These are phyloP conservation scores for Nitzschia inconspicua DNA, from an alignment of 108 stramenopile genomes.

Conservation along the genomic window DNA sequence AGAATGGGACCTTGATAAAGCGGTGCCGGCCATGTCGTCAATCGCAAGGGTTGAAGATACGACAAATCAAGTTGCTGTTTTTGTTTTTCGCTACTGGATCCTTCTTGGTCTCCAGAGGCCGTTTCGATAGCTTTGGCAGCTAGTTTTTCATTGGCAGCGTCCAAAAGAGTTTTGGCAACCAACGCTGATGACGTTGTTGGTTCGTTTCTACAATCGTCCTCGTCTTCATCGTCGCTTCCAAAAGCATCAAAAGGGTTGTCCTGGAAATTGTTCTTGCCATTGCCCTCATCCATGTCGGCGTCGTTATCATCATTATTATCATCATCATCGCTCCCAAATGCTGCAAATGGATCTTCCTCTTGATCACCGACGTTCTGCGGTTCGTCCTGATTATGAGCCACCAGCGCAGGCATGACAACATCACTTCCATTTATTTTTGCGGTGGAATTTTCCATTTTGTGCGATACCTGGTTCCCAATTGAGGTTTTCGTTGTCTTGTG, in stretches of 20 bases:
- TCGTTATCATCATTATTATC: constrained; percentile 11
- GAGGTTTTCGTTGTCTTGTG: constrained; percentile 1
- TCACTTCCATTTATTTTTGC: no score
- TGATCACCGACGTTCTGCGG: no score
- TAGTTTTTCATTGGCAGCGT: constrained; percentile 20
- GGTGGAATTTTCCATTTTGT: no score
- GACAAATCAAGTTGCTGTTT: constrained; percentile 16
- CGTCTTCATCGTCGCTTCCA: no score
- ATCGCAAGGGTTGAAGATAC: constrained; percentile 4
- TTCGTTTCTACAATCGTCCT: no score
- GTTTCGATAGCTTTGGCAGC: neutral
- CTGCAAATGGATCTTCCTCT: constrained; percentile 31
- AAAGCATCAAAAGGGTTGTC: neutral
- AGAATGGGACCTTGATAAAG: constrained; percentile 53
- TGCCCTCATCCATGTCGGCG: neutral
- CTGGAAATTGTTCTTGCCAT: no score
- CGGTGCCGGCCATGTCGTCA: constrained; percentile 33
- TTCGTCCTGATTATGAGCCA: no score
- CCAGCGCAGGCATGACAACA: no score
- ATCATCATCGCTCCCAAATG: constrained; percentile 24
- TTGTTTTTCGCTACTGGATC: neutral
- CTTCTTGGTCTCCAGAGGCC: neutral
- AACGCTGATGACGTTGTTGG: no score
- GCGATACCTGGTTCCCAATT: no score
- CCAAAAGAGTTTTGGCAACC: constrained; percentile 17